These are phyloP conservation scores for Vitis hybrid DNA, from an alignment of 177 flowering plant species.

Conservation along the genomic window DNA sequence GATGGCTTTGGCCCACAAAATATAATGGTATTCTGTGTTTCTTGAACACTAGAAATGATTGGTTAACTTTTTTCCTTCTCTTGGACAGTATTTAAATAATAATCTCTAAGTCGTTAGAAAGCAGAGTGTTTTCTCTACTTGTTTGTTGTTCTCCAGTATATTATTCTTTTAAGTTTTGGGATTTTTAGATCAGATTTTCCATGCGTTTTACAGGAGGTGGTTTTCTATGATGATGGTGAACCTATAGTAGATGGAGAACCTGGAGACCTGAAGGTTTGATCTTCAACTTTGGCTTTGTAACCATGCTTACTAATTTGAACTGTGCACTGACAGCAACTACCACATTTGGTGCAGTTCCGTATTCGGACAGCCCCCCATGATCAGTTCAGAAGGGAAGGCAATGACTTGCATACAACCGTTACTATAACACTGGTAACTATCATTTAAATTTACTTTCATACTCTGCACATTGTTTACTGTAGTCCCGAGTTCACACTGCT, in stretches of 20 bases:
- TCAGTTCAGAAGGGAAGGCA: conserved; percentile 83
- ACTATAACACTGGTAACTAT: conserved; percentile 82
- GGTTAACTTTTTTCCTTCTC: no score
- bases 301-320: neutral
- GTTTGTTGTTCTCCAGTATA: neutral
- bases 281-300: conserved; percentile 3
- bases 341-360: conserved; percentile 58
- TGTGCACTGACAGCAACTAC: conserved; percentile 7
- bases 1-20: neutral
- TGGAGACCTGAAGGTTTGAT: conserved; percentile 88
- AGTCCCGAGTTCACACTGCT: no score
- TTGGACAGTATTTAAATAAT: no score
- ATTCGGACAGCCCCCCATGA: conserved; percentile 92
- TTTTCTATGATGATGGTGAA: conserved; percentile 94
- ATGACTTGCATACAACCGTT: conserved; percentile 84
- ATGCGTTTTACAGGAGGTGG: conserved; percentile 68
- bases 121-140: neutral
- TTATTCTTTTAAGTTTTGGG: neutral
- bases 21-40: neutral
- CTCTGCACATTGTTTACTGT: neutral
- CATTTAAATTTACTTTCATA: neutral
- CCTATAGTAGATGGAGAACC: conserved; percentile 94
- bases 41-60: neutral
- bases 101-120: neutral
- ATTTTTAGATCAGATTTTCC: neutral